Evolutionary conservation across 805 yeast genomes (phyloP).

Genomic region (Zygosaccharomyces rouxii): DNA sequence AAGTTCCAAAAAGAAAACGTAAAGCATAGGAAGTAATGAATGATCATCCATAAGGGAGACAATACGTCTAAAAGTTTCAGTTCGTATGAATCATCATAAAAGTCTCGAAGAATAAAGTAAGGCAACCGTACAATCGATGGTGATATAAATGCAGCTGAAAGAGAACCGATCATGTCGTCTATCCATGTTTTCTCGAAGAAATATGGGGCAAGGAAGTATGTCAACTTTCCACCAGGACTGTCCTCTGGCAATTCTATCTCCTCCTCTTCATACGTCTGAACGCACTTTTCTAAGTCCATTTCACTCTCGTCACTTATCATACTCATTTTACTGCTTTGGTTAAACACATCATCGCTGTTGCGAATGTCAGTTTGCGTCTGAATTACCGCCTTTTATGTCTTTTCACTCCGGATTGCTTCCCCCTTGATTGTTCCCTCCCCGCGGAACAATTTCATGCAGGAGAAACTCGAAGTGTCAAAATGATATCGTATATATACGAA

Average conservation of each 20-base stretch:
- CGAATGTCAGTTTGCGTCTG: not conserved
- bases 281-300: not conserved
- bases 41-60: not conserved
- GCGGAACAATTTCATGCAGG: too few relatives aligned
- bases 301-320: not conserved
- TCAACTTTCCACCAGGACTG: not conserved
- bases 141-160: not conserved
- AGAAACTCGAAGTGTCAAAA: too few relatives aligned
- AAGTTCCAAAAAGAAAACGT: not conserved
- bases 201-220: not conserved
- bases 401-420: not conserved
- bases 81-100: too few relatives aligned
- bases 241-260: not conserved
- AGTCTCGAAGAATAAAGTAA: too few relatives aligned
- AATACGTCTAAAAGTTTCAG: too few relatives aligned
- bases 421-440: not conserved
- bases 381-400: not conserved
- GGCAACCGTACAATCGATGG: not conserved
- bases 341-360: not conserved
- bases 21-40: constrained; percentile 2
- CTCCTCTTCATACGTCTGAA: not conserved
- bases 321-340: not conserved
- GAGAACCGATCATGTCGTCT: not conserved
- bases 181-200: not conserved
- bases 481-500: too few relatives aligned